Evolutionary conservation across 1,284 basidiomycete genomes (phyloP).

Genomic region (Ganoderma lingzhi): DNA sequence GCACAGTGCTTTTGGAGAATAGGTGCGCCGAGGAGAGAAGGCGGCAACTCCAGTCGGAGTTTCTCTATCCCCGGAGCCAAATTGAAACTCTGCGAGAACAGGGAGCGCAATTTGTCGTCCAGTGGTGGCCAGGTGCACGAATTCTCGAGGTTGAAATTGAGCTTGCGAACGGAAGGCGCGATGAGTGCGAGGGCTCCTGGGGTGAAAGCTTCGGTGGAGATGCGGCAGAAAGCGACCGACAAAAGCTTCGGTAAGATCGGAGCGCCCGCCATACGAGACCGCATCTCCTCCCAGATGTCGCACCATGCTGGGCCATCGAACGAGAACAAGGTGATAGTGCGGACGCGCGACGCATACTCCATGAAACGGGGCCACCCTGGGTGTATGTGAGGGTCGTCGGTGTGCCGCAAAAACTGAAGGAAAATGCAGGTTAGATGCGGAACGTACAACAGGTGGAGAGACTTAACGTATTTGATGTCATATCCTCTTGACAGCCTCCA

Average conservation of each 20-base stretch:
- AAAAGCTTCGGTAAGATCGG: neutral
- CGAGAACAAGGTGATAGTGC: neutral
- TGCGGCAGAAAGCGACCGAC: neutral
- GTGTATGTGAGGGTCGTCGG: neutral
- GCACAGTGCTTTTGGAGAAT: neutral
- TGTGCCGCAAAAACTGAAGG: neutral
- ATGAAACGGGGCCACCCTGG: neutral
- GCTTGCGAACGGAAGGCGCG: conserved; percentile 6
- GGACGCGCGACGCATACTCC: neutral
- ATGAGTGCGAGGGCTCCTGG: neutral
- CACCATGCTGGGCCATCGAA: conserved; percentile 1
- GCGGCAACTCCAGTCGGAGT: neutral
- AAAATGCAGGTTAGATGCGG: neutral
- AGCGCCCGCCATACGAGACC: neutral
- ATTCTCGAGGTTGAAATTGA: neutral
- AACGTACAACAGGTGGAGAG: neutral
- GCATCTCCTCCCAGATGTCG: neutral
- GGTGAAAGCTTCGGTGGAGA: neutral
- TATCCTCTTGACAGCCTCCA: conserved; percentile 2
- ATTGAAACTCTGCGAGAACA: neutral
- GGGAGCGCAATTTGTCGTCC: neutral
- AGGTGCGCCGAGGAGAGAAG: neutral
- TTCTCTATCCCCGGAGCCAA: neutral
- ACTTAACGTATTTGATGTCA: neutral
- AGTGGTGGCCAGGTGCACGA: neutral